Evolutionary conservation across 257 asterid species (phyloP), one percentile per base, ranked within the genome.

Genomic region (Leptodermis oblonga): DNA sequence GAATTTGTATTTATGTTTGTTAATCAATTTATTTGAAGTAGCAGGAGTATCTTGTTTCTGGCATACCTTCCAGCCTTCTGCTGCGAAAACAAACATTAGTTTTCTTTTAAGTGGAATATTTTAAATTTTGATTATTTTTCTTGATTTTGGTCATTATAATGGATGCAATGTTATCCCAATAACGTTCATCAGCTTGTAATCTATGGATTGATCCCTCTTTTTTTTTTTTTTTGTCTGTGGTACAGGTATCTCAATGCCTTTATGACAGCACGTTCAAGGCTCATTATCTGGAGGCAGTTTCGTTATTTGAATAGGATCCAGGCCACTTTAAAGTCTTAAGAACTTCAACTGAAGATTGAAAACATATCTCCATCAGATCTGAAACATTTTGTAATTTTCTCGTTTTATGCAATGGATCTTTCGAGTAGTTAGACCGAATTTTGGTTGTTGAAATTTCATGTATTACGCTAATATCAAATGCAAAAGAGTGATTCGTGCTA

Each of bases 211-310:
- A 78, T 58, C 69, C 68, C 64, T 70, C 49, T 45, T 15, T 45
- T 69, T 34, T 76, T 18, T 51, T 43, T 45, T 15, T 45, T 69
- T 34, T 76, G 5, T 51, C 60, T 67, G 56, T 67, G 42, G 55
- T 65, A 74, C 86, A 86, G 90, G 90, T 64, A 79, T 77, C 67
- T 85, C 90, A 22, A 71, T 85, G 86, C 90, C 90, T 79, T 85
- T 85, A 83, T 86, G 83, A 81, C 68, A 39, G 69, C 71, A 60
- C 36, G 56, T 49, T 70, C 30, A 42, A 42, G 63, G 31, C 66
- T 66, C 53, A 39, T 69, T 20, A 42, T 45, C 28, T 2, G 36
- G 78, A 68, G 51, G 64, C 31, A 18, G 72, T 33, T 52, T 67
- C 62, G 66, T 33, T 51, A 31, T 13, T 71, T 63, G 60, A 62